Conservation (phyloP, 2,329 filamentous ascomycete species). For the Aspergillus aculeatinus region DNA sequence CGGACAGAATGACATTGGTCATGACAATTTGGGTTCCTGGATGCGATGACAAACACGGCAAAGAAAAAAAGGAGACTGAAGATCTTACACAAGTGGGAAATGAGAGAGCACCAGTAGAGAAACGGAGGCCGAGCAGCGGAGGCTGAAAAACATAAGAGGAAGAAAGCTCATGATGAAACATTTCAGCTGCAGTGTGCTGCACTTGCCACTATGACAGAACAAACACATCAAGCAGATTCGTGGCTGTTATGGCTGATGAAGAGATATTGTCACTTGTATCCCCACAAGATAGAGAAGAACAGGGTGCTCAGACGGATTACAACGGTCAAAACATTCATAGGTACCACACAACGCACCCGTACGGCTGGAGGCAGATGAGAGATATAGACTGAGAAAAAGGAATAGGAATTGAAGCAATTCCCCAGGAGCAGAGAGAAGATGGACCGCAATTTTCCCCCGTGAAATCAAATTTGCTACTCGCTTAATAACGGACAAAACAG, state of each 20-base stretch:
- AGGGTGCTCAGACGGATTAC: neutral
- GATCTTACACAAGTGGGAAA: neutral
- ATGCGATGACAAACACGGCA: neutral
- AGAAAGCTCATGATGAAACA: neutral
- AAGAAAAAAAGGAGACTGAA: neutral
- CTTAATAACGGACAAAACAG: slow-evolving; percentile 25
- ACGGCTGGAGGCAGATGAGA: neutral
- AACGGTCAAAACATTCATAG: neutral
- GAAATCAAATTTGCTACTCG: slow-evolving; percentile 23
- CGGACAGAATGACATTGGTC: neutral
- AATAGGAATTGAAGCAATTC: neutral
- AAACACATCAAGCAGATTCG: slow-evolving; percentile 4
- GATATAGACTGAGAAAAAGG: neutral
- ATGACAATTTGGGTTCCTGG: neutral
- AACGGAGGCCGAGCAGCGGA: neutral
- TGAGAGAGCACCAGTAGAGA: neutral
- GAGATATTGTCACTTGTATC: neutral
- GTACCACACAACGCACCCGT: neutral
- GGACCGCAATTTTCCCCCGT: slow-evolving; percentile 20
- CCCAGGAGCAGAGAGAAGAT: slow-evolving; percentile 12
- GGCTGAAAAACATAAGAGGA: neutral
- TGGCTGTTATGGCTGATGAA: neutral
- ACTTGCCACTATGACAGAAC: neutral
- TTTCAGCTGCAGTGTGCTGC: neutral
- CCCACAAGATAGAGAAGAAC: neutral